Evolutionary conservation across 352 stramenopile genomes (phyloP), one percentile per base, ranked within the genome.

Genomic region (Phytophthora podocarpi): DNA sequence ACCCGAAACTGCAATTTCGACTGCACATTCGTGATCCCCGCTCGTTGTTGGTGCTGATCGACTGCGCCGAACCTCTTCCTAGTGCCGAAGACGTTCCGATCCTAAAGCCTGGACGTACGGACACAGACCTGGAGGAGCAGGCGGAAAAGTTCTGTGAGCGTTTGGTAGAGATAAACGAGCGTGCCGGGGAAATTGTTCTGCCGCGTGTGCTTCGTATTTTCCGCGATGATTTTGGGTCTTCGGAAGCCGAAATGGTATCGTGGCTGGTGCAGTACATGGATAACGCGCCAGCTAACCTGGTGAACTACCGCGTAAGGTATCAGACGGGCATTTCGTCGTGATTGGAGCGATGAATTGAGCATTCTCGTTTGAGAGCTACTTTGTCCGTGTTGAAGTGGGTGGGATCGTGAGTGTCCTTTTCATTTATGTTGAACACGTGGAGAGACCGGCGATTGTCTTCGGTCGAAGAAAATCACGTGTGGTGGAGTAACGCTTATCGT

Each of bases 261-360:
- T 96, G 87, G 87, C 50, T 96, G 46, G 83, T 74, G 32, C 87
- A 92, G 69, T 96, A 96, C 72, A 89, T 96, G 67, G 76, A 87
- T 40, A 67, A 88, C 50, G 76, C 76, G 20, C 87, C 87, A 18
- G 59, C 69, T 7, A 82, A 93, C 34, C 60, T 93, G 21, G 72
- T 92, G 39, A 87, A 87, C 67, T 95, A 88, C 59, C 84, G 83
- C 50, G 86, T 95, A 32, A 74, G 68, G 40, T 95, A 93, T 61
- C 57, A 80, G 27, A 64, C 70, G 18, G 85, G 87, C 20, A 89
- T 92, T 53, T 92, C 80, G 24, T 74, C 79, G 62, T 87, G 67
- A 85, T 60, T 54, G 43, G 21, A 70, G 47, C 27, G 55, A 59
- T 48, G 50, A 41, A 4, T 27, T 16, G 24, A 48, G 37, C 35